Evolutionary conservation across 2,329 filamentous ascomycete species (phyloP).

Genomic region (Claviceps fusiformis): DNA sequence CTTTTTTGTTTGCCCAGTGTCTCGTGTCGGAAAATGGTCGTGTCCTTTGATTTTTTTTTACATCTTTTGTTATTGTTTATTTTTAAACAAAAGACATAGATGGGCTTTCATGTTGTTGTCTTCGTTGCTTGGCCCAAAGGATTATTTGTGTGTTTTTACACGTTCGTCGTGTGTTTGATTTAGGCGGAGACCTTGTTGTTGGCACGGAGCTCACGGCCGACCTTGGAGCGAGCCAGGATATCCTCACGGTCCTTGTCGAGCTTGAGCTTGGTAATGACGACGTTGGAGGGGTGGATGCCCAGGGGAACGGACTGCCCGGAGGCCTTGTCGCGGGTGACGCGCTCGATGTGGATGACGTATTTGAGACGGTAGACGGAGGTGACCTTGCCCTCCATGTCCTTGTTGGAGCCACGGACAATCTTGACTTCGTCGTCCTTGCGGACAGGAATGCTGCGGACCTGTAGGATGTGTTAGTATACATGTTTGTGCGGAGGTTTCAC

Average conservation of each 20-base stretch:
- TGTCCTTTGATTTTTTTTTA: slow-evolving; percentile 8
- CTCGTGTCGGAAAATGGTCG: slow-evolving; percentile 10
- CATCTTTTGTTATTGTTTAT: not conserved
- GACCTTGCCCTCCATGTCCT: slow-evolving; percentile 98
- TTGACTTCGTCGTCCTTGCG: slow-evolving; percentile 95
- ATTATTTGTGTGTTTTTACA: not conserved
- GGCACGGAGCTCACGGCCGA: slow-evolving; percentile 60
- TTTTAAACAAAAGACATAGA: not conserved
- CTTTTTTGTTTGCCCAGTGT: slow-evolving; percentile 7
- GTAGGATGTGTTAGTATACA: not conserved
- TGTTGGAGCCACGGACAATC: slow-evolving; percentile 85
- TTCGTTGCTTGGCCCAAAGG: not conserved
- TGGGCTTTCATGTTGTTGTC: not conserved
- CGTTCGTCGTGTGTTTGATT: slow-evolving; percentile 9
- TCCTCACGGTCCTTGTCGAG: slow-evolving; percentile 87
- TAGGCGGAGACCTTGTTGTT: slow-evolving; percentile 56
- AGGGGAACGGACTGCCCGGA: slow-evolving; percentile 92
- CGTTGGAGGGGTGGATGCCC: slow-evolving; percentile 91
- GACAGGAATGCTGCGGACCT: slow-evolving; percentile 93
- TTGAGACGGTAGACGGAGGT: slow-evolving; percentile 96
- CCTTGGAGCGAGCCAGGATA: slow-evolving; percentile 75
- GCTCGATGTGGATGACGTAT: slow-evolving; percentile 95
- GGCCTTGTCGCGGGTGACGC: slow-evolving; percentile 91
- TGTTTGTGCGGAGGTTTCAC: too few relatives aligned
- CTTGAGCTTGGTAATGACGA: slow-evolving; percentile 98